These are phyloP conservation scores for Colletotrichum acutatum DNA, from an alignment of 2,329 filamentous ascomycete species.

Conservation along the genomic window DNA sequence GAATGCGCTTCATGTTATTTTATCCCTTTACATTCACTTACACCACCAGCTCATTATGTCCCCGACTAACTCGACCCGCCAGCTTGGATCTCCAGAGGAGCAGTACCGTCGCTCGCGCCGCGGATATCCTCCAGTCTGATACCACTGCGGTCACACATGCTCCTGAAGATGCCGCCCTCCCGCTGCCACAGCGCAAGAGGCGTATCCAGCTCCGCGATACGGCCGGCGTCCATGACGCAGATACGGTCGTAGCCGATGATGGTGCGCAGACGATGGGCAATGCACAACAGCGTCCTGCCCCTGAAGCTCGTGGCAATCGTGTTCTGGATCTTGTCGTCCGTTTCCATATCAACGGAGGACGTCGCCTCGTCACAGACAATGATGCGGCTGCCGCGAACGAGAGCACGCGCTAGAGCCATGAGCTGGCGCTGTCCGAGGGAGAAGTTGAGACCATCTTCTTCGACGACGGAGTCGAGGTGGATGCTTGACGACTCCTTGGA, in stretches of 20 bases:
- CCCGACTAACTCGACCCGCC: conserved; percentile 18
- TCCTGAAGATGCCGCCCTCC: conserved; percentile 80
- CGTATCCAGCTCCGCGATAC: conserved; percentile 86
- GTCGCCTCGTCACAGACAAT: conserved; percentile 98
- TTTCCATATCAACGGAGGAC: conserved; percentile 93
- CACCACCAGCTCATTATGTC: too few species aligned
- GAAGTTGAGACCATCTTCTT: conserved; percentile 96
- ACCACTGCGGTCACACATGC: conserved; percentile 90
- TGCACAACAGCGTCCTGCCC: conserved; percentile 89
- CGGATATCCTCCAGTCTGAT: conserved; percentile 71
- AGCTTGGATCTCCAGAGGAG: conserved; percentile 22
- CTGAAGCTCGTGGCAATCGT: conserved; percentile 88
- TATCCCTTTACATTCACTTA: neutral
- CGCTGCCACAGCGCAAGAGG: conserved; percentile 78
- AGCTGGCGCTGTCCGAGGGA: conserved; percentile 94
- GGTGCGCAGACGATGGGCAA: conserved; percentile 90
- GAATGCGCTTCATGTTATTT: conserved; percentile 33
- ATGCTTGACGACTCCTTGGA: conserved; percentile 66
- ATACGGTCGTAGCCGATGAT: conserved; percentile 96
- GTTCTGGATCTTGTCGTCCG: conserved; percentile 92
- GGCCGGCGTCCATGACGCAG: conserved; percentile 92
- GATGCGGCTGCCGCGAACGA: conserved; percentile 88
- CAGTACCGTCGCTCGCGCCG: conserved; percentile 52
- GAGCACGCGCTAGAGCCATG: conserved; percentile 91
- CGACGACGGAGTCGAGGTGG: conserved; percentile 84